These are phyloP conservation scores for Scheffersomyces lignicola DNA, from an alignment of 1,139 yeast species.

Conservation along the genomic window DNA sequence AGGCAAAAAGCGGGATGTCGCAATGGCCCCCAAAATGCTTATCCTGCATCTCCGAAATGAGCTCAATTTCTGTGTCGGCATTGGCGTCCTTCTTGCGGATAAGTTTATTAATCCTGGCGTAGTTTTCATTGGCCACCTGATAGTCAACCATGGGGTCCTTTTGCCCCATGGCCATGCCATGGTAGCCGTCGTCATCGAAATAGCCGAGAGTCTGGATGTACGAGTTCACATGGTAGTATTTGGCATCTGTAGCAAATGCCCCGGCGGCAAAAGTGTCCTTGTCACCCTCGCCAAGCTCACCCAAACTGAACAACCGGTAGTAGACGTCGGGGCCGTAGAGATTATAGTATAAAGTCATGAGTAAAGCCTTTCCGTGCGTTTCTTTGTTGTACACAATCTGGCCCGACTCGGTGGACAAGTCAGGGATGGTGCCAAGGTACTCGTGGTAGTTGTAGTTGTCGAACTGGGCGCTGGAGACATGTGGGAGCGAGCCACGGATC, in stretches of 20 bases:
- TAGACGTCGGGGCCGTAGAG: constrained; percentile 57
- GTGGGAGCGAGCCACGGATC: not conserved
- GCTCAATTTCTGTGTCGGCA: constrained; percentile 6
- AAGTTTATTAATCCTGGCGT: constrained; percentile 5
- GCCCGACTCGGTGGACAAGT: constrained; percentile 64
- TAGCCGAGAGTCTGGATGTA: constrained; percentile 35
- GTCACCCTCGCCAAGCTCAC: constrained; percentile 67
- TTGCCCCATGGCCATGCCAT: constrained; percentile 46
- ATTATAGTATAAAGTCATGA: constrained; percentile 57
- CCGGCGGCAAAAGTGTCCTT: constrained; percentile 66
- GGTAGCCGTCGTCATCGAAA: constrained; percentile 23
- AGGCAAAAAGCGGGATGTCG: constrained; percentile 14
- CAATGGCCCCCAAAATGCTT: constrained; percentile 15
- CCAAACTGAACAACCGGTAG: constrained; percentile 58
- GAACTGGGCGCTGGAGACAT: constrained; percentile 9
- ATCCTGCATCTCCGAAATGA: constrained; percentile 15
- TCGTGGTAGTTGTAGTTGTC: constrained; percentile 44
- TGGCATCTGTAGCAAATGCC: constrained; percentile 46
- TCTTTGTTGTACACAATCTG: constrained; percentile 55
- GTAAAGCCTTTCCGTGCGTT: constrained; percentile 52
- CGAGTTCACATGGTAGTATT: constrained; percentile 52
- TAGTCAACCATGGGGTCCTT: constrained; percentile 34
- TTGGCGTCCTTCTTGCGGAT: constrained; percentile 5
- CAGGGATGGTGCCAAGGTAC: constrained; percentile 57
- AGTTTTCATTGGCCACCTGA: constrained; percentile 13